phyloP scores from a whole-genome alignment of 805 yeast genomes.

The Candida cerambycidarum region DNA sequence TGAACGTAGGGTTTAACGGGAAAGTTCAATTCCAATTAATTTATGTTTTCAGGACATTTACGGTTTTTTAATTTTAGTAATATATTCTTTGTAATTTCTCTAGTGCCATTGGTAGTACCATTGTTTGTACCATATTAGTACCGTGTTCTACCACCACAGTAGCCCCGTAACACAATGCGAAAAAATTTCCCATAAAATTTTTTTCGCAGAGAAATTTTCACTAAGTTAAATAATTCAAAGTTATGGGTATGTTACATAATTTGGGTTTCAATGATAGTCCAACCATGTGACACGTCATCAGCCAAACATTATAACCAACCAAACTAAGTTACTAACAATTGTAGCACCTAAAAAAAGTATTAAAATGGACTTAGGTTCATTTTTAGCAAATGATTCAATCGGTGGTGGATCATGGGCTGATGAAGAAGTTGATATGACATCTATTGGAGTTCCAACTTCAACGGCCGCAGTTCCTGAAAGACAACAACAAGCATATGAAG shows the following conservation, averaged over 20 bases:
- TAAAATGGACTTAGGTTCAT: conserved; percentile 85
- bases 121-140: too few species aligned
- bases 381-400: conserved; percentile 72
- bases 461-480: conserved; percentile 24
- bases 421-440: conserved; percentile 69
- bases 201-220: conserved; percentile 6
- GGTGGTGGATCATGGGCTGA: conserved; percentile 86
- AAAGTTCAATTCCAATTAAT: background rate
- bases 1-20: conserved; percentile 19
- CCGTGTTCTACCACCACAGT: background rate
- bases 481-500: conserved; percentile 8
- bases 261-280: too few species aligned
- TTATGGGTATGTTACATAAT: conserved; percentile 3
- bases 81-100: background rate
- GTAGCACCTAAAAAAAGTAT: conserved; percentile 54
- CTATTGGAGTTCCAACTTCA: conserved; percentile 53
- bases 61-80: conserved; percentile 1
- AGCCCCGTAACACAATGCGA: conserved; percentile 2
- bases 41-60: too few species aligned
- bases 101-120: background rate
- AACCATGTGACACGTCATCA: too few species aligned
- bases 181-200: conserved; percentile 1
- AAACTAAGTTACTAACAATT: conserved; percentile 19
- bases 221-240: background rate
- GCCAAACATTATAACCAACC: too few species aligned